Base-by-base conservation (phyloP, 148 eudicot species). In the Camellia japonica region DNA sequence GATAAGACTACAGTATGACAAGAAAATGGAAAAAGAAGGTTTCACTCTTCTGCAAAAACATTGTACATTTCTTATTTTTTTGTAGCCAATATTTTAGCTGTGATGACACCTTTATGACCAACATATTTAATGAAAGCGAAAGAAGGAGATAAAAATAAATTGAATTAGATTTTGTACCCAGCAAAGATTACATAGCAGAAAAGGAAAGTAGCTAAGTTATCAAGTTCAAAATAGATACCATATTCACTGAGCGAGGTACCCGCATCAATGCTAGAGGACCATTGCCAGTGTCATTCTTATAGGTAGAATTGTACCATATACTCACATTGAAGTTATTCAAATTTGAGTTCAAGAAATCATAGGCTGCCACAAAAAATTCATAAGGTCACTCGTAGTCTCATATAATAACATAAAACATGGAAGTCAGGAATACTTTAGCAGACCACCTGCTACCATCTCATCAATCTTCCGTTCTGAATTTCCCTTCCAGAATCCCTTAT, bases 231-330 rank as follows among this genome's bases (percentile, higher is more conserved):
- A 83, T 52, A 51, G 14, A 64, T 96, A 96, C 99, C 99, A 96
- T 78, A 86, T 96, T 96, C 80, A 96, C 89, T 44, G 92, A 84
- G 23, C 97, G 95, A 46, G 94, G 91, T 71, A 96, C 87, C 75
- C 98, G 89, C 73, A 86, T 42, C 84, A 92, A 78, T 69, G 82
- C 89, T 67, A 83, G 73, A 42, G 59, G 79, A 84, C 62, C 67
- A 86, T 72, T 80, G 77, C 93, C 99, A 52, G 89, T 86, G 87
- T 91, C 91, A 86, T 90, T 90, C 80, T 91, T 90, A 78, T 87
- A 90, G 49, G 98, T 92, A 80, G 97, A 81, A 74, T 96, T 96
- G 82, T 93, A 91, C 98, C 98, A 96, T 84, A 96, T 78, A 69
- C 74, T 92, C 86, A 89, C 91, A 64, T 93, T 93, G 74, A 87